Evolutionary conservation across 2,329 filamentous ascomycete species (phyloP).

Genomic region (Escovopsis sp.): DNA sequence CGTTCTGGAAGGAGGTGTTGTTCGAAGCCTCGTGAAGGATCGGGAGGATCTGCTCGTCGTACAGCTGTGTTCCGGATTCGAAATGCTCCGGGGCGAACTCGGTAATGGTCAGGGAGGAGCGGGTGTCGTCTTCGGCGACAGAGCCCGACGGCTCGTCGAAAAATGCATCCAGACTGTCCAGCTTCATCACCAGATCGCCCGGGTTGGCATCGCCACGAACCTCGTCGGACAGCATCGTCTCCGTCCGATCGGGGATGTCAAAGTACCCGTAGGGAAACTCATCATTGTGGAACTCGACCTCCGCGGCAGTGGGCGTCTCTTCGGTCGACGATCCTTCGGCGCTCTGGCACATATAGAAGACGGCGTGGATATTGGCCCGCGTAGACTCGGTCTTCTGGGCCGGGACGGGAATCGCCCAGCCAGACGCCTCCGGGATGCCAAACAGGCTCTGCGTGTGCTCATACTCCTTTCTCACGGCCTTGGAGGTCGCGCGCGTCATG

Average conservation of each 20-base stretch:
- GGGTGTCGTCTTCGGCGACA: conserved; percentile 41
- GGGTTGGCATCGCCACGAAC: conserved; percentile 50
- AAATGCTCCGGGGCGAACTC: conserved; percentile 51
- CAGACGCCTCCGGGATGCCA: conserved; percentile 87
- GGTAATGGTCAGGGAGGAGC: conserved; percentile 46
- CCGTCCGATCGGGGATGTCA: conserved; percentile 55
- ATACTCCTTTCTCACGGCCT: conserved; percentile 81
- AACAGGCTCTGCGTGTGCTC: conserved; percentile 89
- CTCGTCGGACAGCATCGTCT: conserved; percentile 88
- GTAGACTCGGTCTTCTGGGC: conserved; percentile 80
- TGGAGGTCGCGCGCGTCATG: conserved; percentile 81
- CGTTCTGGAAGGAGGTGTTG: conserved; percentile 72
- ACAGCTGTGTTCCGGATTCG: conserved; percentile 66
- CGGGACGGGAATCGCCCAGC: conserved; percentile 91
- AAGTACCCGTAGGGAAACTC: conserved; percentile 77
- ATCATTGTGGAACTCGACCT: conserved; percentile 85
- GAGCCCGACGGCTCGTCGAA: conserved; percentile 56
- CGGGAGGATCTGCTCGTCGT: conserved; percentile 84
- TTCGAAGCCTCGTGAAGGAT: conserved; percentile 78
- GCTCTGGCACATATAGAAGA: conserved; percentile 84
- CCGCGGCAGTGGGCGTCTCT: conserved; percentile 52
- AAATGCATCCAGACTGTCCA: conserved; percentile 70
- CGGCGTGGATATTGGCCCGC: conserved; percentile 82
- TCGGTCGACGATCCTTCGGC: conserved; percentile 43
- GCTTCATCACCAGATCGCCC: conserved; percentile 66